Percentiles rank a stretch among this genome's conserved stretches.
These are phyloP conservation scores for Leishmania guyanensis DNA, from an alignment of 208 protist genomes.

Conservation along the genomic window DNA sequence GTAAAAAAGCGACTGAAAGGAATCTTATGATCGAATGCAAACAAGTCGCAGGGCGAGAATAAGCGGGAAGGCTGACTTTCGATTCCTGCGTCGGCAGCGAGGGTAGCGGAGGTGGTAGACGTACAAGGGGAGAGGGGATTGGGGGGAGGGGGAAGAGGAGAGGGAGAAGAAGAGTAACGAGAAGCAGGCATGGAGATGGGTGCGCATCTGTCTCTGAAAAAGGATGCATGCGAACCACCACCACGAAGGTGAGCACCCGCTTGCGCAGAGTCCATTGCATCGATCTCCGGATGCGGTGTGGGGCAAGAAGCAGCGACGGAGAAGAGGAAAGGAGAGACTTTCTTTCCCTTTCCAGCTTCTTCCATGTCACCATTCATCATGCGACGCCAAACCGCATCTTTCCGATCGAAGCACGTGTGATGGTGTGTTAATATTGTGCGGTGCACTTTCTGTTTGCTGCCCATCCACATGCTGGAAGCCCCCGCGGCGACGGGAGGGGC, in stretches of 20 bases:
- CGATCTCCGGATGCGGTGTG: neutral
- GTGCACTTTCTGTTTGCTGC: neutral
- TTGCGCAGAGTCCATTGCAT: neutral
- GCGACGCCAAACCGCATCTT: neutral
- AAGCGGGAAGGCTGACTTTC: neutral
- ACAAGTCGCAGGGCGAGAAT: neutral
- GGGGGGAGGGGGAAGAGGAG: neutral
- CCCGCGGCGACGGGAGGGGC: neutral
- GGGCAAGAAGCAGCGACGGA: neutral
- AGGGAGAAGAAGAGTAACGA: neutral
- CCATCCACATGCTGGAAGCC: neutral
- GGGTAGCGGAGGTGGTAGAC: neutral
- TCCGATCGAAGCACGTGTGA: slow-evolving; percentile 3
- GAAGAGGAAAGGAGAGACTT: neutral
- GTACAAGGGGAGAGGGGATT: neutral
- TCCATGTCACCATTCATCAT: neutral
- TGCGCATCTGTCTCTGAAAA: neutral
- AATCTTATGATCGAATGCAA: slow-evolving; percentile 1
- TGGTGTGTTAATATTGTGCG: neutral
- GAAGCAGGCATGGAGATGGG: neutral
- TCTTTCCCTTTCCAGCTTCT: neutral
- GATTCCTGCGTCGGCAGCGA: slow-evolving; percentile 4
- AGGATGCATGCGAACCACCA: neutral
- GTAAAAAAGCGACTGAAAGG: neutral
- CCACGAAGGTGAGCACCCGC: slow-evolving; percentile 1